These are phyloP conservation scores for Scheffersomyces segobiensis DNA, from an alignment of 1,139 yeast genomes.

Conservation along the genomic window DNA sequence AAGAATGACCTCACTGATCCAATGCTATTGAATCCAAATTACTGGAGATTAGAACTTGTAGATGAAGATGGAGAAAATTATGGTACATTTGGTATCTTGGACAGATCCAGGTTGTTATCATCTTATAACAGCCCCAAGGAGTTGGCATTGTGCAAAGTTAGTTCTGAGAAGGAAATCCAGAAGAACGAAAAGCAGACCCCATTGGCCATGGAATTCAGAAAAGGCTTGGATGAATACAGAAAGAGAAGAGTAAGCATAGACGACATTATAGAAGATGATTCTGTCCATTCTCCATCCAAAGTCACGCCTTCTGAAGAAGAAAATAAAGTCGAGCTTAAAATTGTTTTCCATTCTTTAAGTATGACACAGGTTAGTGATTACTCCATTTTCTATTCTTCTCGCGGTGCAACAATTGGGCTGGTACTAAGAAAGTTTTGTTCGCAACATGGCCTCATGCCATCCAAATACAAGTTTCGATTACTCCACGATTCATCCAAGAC, in stretches of 20 bases:
- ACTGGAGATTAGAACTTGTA: conserved; percentile 67
- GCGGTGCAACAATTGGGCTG: conserved; percentile 28
- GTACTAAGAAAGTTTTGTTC: conserved; percentile 35
- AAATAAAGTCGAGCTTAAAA: conserved; percentile 1
- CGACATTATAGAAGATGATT: conserved; percentile 3
- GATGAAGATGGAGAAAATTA: conserved; percentile 84
- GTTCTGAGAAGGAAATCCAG: conserved; percentile 32
- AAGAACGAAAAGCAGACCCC: conserved; percentile 48
- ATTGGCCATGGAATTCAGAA: conserved; percentile 45
- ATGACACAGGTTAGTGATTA: conserved; percentile 2
- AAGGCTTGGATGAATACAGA: conserved; percentile 18
- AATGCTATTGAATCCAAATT: conserved; percentile 50
- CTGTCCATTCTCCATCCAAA: not conserved
- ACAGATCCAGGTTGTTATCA: conserved; percentile 51
- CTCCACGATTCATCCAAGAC: not conserved
- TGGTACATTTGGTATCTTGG: conserved; percentile 70
- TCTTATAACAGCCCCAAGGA: conserved; percentile 67
- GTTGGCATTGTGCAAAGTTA: conserved; percentile 56
- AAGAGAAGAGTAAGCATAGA: conserved; percentile 6
- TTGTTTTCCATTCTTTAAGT: not conserved
- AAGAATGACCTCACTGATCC: conserved; percentile 14
- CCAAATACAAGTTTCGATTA: conserved; percentile 21
- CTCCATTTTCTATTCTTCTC: conserved; percentile 5
- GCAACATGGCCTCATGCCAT: conserved; percentile 27
- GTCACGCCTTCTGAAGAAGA: not conserved